Percentiles rank a stretch among this genome's conserved stretches.
Evolutionary conservation across 129 eudicot genomes (phyloP).

Genomic region (Sambucus nigra): DNA sequence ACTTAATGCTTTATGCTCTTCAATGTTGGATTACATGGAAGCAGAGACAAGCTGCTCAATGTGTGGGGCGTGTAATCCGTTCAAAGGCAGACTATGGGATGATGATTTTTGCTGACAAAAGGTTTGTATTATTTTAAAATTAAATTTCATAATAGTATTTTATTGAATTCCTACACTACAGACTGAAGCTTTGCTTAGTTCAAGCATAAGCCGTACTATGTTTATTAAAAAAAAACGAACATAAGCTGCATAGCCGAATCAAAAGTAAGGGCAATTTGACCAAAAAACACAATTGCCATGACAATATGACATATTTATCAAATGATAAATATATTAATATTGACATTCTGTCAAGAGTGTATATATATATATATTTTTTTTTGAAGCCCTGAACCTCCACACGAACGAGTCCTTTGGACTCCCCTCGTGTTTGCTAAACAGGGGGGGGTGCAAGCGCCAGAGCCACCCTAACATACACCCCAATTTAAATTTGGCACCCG

Average conservation of each 20-base stretch:
- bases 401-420: too few relatives aligned
- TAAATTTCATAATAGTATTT: neutral
- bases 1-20: neutral
- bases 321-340: too few relatives aligned
- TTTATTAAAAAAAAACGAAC: too few relatives aligned
- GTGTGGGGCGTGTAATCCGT: slow-evolving; percentile 96
- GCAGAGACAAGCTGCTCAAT: slow-evolving; percentile 99
- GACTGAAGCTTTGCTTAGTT: slow-evolving; percentile 10
- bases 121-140: slow-evolving; percentile 41
- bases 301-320: neutral
- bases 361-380: too few relatives aligned
- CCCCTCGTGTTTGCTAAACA: too few relatives aligned
- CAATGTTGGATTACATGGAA: neutral
- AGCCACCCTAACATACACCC: too few relatives aligned
- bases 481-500: too few relatives aligned
- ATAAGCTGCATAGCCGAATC: neutral
- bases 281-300: neutral
- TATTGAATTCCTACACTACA: neutral
- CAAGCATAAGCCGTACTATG: neutral
- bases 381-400: too few relatives aligned
- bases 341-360: too few relatives aligned
- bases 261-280: neutral
- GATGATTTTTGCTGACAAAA: slow-evolving; percentile 99
- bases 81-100: slow-evolving; percentile 99
- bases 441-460: too few relatives aligned